Conservation (phyloP, 768 basidiomycete species). For the Asterophora lycoperdoides region DNA sequence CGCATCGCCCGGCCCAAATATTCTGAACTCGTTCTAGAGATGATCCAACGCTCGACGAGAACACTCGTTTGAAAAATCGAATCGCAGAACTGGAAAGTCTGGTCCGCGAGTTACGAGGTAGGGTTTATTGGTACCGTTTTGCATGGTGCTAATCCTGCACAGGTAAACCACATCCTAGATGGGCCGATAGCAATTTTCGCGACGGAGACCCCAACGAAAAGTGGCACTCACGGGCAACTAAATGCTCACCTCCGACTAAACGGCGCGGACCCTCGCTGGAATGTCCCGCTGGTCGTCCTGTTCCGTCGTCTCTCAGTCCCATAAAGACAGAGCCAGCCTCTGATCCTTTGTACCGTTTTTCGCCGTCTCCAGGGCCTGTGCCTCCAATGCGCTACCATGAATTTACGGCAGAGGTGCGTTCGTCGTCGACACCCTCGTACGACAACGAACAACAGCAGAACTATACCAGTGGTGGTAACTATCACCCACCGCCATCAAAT, state of each 20-base stretch:
- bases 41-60: slow-evolving; percentile 85
- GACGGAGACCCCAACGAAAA: slow-evolving; percentile 80
- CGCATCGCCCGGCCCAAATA: not conserved
- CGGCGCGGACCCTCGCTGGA: slow-evolving; percentile 35
- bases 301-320: slow-evolving; percentile 48
- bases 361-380: slow-evolving; percentile 44
- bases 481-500: slow-evolving; percentile 17
- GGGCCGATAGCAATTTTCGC: slow-evolving; percentile 76
- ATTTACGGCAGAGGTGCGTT: slow-evolving; percentile 43
- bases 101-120: slow-evolving; percentile 83
- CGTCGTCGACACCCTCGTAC: slow-evolving; percentile 33
- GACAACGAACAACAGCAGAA: slow-evolving; percentile 33
- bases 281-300: slow-evolving; percentile 34
- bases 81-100: slow-evolving; percentile 93
- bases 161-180: slow-evolving; percentile 87
- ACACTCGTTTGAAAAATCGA: slow-evolving; percentile 76
- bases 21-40: slow-evolving; percentile 45
- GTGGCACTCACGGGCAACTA: slow-evolving; percentile 81
- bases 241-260: slow-evolving; percentile 50
- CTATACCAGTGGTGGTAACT: slow-evolving; percentile 15
- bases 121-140: slow-evolving; percentile 11
- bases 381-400: slow-evolving; percentile 52
- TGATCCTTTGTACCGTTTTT: slow-evolving; percentile 67
- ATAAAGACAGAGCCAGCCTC: slow-evolving; percentile 63
- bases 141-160: slow-evolving; percentile 9